Evolutionary conservation across 106 monocot species (phyloP), one percentile per base, ranked within the genome.

Genomic region (Agapanthus africanus): DNA sequence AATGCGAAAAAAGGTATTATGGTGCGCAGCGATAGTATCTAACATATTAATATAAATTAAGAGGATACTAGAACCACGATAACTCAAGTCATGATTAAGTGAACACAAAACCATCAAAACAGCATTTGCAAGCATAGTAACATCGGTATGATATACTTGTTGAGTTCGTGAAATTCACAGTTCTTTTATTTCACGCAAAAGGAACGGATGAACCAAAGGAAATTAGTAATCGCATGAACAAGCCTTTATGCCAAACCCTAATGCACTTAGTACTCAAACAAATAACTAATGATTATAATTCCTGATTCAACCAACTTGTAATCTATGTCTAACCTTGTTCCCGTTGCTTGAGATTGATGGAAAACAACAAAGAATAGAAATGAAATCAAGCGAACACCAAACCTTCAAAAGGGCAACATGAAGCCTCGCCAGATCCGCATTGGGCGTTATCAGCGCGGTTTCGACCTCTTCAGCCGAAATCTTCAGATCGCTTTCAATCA

Each of bases 321-420:
- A 56, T 21, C 50, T n/a, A 50, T 21, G 11, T n/a, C n/a, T 13
- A 28, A 28, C 13, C 28, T 7, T n/a, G n/a, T 28, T 30, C 1
- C 11, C 56, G 13, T 27, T 9, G 8, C 44, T 44, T 27, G 30
- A 28, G 0, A 56, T 4, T 11, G 8, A 11, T 1, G 4, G 30
- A 10, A n/a, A 31, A 30, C 30, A 57, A 3, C 31, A 21, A 30
- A 30, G 3, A 54, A 13, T 19, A 21, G 5, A 13, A 26, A 25
- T 54, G 7, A 6, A 0, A n/a, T 25, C 22, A 54, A 57, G 16
- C 31, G 19, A 7, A 30, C 7, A n/a, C 30, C 32, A 37, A 41
- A 87, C 87, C 83, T 80, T 87, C 68, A 87, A 59, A 10, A 87
- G 71, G 31, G 79, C 77, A 63, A 85, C 74, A 65, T 88, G 88